Evolutionary conservation across 106 monocot genomes (phyloP), one percentile per base, ranked within the genome.

Genomic region (Cymbidium sinense): DNA sequence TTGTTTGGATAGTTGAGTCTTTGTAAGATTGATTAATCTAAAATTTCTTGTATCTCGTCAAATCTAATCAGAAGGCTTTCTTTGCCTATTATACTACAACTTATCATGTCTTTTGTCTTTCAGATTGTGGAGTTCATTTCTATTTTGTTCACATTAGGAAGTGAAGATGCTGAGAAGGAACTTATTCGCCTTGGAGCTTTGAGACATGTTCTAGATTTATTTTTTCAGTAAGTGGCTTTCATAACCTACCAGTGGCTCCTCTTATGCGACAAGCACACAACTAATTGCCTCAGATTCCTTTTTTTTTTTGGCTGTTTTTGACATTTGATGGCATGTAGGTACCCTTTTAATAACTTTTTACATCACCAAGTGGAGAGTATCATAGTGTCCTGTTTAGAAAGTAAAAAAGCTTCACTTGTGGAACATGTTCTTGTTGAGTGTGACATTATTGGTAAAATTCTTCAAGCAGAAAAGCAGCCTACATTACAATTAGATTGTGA

Each of bases 41-140:
- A 33, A 71, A 36, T 39, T 71, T 39, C 33, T 69, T 21, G 15
- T 37, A 35, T 71, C 71, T 71, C 21, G 17, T 35, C 37, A 71
- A 39, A 39, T 39, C 23, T 23, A 21, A 17, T 35, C 29, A 10
- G 12, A 37, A 11, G 44, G 4, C 5, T 35, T 44, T 43, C 5
- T 74, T 27, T 74, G 29, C 70, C 50, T 30, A 54, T 58, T 55
- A 28, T 77, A 79, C 52, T 75, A 8, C 29, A 36, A 11, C 51
- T 69, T 69, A 71, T 34, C 41, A 77, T 58, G 34, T 29, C 8
- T 64, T 70, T 30, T 71, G 25, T 67, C 87, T 77, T 87, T 50
- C 88, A 99, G 98, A 92, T 99, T 83, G 92, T 94, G 75, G 98
- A 99, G 92, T 94, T 99, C 83, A 92, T 99, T 75, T 92, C 98